phyloP scores from a whole-genome alignment of 306 rosid species.

The Prosopis cineraria region DNA sequence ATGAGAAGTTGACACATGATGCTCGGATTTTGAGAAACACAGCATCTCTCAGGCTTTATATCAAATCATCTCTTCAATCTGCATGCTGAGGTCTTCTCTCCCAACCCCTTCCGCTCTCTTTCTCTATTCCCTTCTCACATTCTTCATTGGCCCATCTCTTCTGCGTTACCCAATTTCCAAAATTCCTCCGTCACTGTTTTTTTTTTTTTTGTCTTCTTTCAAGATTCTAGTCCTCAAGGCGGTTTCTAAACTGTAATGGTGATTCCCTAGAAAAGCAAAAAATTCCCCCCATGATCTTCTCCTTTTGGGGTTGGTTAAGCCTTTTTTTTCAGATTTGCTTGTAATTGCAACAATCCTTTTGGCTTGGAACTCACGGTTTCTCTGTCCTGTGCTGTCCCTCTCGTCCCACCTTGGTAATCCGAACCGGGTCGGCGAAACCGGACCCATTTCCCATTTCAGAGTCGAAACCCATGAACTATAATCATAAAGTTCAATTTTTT shows the following conservation, averaged over 20 bases:
- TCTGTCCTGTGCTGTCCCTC: conserved; percentile 42
- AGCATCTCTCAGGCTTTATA: conserved; percentile 53
- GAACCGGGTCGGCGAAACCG: conserved; percentile 28
- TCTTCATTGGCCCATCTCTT: conserved; percentile 33
- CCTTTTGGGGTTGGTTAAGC: conserved; percentile 32
- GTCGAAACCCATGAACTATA: too few species aligned
- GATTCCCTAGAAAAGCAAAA: conserved; percentile 37
- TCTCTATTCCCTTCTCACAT: conserved; percentile 2
- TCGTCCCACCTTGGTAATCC: conserved; percentile 36
- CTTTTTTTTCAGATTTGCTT: conserved; percentile 13
- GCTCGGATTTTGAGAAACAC: conserved; percentile 77
- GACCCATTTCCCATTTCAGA: neutral
- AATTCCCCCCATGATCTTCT: conserved; percentile 43
- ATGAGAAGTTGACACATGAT: conserved; percentile 82
- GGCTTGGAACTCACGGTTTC: conserved; percentile 54
- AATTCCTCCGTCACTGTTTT: neutral
- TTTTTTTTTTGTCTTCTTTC: neutral
- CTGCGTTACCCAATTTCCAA: conserved; percentile 29
- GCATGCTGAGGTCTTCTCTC: conserved; percentile 48
- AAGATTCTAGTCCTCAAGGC: neutral
- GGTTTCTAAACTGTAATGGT: conserved; percentile 23
- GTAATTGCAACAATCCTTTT: conserved; percentile 20
- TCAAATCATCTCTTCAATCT: conserved; percentile 66
- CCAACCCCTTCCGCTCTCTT: neutral
- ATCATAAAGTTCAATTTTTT: neutral